Evolutionary conservation across 2,329 filamentous ascomycete genomes (phyloP).

Genomic region (Lachnellula cervina): DNA sequence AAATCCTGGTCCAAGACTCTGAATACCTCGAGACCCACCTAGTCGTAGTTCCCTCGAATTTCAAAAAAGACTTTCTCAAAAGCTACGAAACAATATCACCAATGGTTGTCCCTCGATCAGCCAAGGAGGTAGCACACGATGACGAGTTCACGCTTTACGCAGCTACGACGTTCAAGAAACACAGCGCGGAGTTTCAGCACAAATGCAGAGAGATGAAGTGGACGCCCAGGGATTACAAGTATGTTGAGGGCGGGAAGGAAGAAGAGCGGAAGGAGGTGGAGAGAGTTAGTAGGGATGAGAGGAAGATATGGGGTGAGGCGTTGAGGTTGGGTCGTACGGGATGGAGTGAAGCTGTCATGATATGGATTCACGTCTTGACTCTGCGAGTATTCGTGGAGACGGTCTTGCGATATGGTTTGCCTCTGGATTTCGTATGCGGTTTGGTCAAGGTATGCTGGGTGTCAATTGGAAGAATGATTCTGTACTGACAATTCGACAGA

Average conservation of each 20-base stretch:
- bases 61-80: slow-evolving; percentile 82
- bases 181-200: slow-evolving; percentile 79
- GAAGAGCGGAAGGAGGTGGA: slow-evolving; percentile 85
- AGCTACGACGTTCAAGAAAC: slow-evolving; percentile 91
- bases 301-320: slow-evolving; percentile 89
- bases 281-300: slow-evolving; percentile 75
- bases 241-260: slow-evolving; percentile 83
- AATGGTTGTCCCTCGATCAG: slow-evolving; percentile 92
- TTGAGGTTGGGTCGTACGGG: slow-evolving; percentile 82
- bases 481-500: slow-evolving; percentile 46
- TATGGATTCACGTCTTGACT: slow-evolving; percentile 88
- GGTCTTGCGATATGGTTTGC: slow-evolving; percentile 90
- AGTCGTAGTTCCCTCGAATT: slow-evolving; percentile 75
- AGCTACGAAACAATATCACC: slow-evolving; percentile 82
- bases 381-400: slow-evolving; percentile 95
- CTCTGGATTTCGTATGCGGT: slow-evolving; percentile 81
- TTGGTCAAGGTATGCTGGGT: slow-evolving; percentile 67
- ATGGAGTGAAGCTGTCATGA: slow-evolving; percentile 94
- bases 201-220: slow-evolving; percentile 91
- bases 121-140: slow-evolving; percentile 73
- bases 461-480: neutral
- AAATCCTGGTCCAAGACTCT: slow-evolving; percentile 76
- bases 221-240: slow-evolving; percentile 91
- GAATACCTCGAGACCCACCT: slow-evolving; percentile 97
- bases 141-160: slow-evolving; percentile 86